These are phyloP conservation scores for Syzygium oleosum DNA, from an alignment of 345 rosid species.

Conservation along the genomic window DNA sequence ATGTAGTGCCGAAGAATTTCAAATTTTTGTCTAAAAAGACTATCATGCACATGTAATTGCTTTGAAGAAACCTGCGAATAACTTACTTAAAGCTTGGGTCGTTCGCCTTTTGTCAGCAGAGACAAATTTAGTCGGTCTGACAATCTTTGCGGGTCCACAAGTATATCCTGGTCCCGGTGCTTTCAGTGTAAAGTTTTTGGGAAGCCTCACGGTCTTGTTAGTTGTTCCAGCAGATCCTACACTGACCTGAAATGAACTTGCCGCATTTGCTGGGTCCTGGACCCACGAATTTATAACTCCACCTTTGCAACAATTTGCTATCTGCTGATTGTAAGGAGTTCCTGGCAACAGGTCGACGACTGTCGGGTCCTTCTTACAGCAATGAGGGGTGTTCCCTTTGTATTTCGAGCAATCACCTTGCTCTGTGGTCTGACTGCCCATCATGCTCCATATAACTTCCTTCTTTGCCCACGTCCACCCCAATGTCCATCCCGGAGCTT, in stretches of 20 bases:
- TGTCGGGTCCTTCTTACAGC: slow-evolving; percentile 36
- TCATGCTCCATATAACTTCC: slow-evolving; percentile 54
- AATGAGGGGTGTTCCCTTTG: slow-evolving; percentile 40
- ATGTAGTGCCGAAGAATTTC: background rate
- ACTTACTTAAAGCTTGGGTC: slow-evolving; percentile 45
- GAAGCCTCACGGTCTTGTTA: slow-evolving; percentile 30
- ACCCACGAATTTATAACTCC: slow-evolving; percentile 46
- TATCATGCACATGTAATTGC: background rate
- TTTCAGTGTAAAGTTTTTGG: slow-evolving; percentile 36
- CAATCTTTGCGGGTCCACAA: slow-evolving; percentile 30
- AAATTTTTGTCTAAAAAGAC: background rate
- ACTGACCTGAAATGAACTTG: slow-evolving; percentile 41
- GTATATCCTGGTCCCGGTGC: slow-evolving; percentile 59
- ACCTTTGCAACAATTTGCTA: slow-evolving; percentile 64
- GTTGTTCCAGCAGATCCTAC: slow-evolving; percentile 46
- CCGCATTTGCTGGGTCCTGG: slow-evolving; percentile 35
- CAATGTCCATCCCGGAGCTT: slow-evolving; percentile 54
- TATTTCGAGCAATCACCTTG: slow-evolving; percentile 60
- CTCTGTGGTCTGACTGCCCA: slow-evolving; percentile 38
- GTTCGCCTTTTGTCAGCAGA: slow-evolving; percentile 38
- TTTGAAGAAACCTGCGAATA: background rate
- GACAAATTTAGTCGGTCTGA: slow-evolving; percentile 18
- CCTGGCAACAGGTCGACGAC: slow-evolving; percentile 43
- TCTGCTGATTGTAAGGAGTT: slow-evolving; percentile 44
- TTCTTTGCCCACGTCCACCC: slow-evolving; percentile 60